A percentile compares a stretch with the other conserved stretches of the same genome.
Evolutionary conservation across 177 flowering plant genomes (phyloP).

Genomic region (Vitis hybrid): DNA sequence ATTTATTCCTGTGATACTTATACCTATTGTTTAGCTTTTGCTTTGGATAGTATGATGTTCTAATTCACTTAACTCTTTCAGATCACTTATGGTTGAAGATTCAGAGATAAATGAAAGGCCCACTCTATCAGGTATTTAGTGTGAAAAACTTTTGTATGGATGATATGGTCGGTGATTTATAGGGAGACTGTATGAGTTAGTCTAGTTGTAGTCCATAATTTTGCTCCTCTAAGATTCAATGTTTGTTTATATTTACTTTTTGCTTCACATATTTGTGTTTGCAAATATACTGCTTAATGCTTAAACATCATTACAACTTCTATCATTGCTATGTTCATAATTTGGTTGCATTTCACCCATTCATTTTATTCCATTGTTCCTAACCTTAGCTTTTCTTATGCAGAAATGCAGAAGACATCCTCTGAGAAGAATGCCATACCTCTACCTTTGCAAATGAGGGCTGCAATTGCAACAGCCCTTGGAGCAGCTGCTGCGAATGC

Average conservation of each 20-base stretch:
- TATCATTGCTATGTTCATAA: too few species aligned
- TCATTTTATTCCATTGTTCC: background rate
- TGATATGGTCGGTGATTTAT: background rate
- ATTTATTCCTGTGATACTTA: background rate
- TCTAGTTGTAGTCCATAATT: too few species aligned
- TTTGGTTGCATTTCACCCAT: background rate
- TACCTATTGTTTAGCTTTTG: slow-evolving; percentile 1
- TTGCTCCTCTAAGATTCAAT: too few species aligned
- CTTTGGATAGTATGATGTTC: background rate
- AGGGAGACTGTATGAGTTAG: background rate
- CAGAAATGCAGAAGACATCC: slow-evolving; percentile 37
- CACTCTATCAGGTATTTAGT: slow-evolving; percentile 34
- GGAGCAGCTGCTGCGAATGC: slow-evolving; percentile 93
- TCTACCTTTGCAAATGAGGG: slow-evolving; percentile 56
- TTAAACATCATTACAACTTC: too few species aligned
- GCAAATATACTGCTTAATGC: too few species aligned
- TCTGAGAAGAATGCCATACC: slow-evolving; percentile 40
- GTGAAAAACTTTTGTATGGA: background rate
- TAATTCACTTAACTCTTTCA: slow-evolving; percentile 8
- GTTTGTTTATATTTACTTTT: too few species aligned
- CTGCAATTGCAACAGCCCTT: slow-evolving; percentile 80
- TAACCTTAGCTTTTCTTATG: background rate
- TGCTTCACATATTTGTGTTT: too few species aligned
- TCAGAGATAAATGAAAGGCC: slow-evolving; percentile 28
- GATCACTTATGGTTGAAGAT: slow-evolving; percentile 27